phyloP scores from a whole-genome alignment of 306 rosid species.

The Trifolium subterraneum region DNA sequence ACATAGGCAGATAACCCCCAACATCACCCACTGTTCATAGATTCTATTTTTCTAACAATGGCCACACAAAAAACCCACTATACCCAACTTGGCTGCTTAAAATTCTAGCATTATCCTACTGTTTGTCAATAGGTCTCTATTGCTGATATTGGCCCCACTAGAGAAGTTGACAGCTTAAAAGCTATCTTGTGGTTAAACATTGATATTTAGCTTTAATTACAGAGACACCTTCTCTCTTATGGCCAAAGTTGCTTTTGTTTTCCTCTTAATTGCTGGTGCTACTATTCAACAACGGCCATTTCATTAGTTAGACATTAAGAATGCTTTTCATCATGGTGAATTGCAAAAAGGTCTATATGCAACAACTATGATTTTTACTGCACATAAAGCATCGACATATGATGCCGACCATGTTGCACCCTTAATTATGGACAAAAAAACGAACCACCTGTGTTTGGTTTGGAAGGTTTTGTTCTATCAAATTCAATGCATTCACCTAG shows the following conservation, averaged over 20 bases:
- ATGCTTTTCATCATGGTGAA: no score
- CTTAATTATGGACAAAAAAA: no score
- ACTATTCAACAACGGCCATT: no score
- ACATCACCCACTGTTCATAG: background rate
- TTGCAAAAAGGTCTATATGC: no score
- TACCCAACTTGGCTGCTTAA: background rate
- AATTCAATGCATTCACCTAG: background rate
- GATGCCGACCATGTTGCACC: background rate
- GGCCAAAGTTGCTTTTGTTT: no score
- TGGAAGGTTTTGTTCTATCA: conserved; percentile 21
- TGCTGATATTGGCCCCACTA: background rate
- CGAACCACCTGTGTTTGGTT: background rate
- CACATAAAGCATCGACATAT: background rate
- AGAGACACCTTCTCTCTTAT: no score
- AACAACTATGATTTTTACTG: background rate
- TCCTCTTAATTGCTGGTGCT: no score
- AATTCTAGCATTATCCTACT: background rate
- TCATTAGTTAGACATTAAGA: no score
- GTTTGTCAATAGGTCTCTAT: background rate
- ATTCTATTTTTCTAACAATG: background rate
- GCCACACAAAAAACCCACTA: conserved; percentile 10
- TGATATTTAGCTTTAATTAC: no score
- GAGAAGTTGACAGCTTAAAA: background rate
- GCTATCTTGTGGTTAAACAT: no score
- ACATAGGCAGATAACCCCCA: background rate